Conservation (phyloP, 768 basidiomycete species). For the Lentinula lateritia region DNA sequence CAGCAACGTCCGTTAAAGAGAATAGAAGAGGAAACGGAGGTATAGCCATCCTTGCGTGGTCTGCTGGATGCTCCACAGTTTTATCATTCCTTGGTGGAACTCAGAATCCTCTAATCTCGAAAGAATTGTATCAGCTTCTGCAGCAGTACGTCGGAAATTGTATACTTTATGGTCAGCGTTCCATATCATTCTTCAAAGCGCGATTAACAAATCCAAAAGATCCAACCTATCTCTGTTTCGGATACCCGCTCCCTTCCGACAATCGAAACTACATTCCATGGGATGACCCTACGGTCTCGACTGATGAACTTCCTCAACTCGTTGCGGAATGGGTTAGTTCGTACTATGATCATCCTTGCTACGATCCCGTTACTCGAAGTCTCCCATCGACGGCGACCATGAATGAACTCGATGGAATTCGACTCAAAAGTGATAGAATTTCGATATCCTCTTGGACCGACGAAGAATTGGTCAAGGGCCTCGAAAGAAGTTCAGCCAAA, state of each 20-base stretch:
- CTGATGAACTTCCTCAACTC: conserved; percentile 4
- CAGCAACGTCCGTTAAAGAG: neutral
- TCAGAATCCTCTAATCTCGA: conserved; percentile 3
- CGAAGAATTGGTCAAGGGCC: neutral
- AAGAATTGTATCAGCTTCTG: neutral
- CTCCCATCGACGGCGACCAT: neutral
- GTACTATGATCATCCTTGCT: conserved; percentile 11
- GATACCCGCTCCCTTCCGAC: conserved; percentile 9
- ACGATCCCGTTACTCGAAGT: neutral
- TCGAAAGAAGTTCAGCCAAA: conserved; percentile 1
- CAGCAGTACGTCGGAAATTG: conserved; percentile 10
- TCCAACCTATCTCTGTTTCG: conserved; percentile 8
- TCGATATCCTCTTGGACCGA: conserved; percentile 9
- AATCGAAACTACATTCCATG: conserved; percentile 7
- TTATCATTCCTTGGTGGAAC: conserved; percentile 4
- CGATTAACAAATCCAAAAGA: neutral
- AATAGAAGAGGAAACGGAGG: conserved; percentile 13
- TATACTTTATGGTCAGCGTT: conserved; percentile 13
- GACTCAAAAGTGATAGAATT: neutral
- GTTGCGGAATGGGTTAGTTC: conserved; percentile 9
- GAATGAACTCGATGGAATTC: neutral
- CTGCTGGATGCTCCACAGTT: conserved; percentile 9
- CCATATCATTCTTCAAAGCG: neutral
- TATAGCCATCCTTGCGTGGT: conserved; percentile 16
- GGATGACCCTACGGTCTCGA: conserved; percentile 4